phyloP scores from a whole-genome alignment of 768 basidiomycete species.

The Guyanaporus albipodus region DNA sequence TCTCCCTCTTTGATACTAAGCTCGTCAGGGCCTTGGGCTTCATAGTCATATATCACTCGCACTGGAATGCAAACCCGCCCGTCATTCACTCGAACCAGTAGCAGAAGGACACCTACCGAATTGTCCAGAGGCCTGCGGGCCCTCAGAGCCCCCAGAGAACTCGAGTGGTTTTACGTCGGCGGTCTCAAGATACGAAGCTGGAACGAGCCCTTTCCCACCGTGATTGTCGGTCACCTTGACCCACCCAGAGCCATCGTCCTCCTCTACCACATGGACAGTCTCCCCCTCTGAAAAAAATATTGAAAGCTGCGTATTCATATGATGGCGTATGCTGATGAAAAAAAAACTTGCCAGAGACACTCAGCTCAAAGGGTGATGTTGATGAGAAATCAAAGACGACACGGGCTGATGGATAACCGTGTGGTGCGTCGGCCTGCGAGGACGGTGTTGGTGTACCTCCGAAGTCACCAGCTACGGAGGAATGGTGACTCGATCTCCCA shows the following conservation, averaged over 20 bases:
- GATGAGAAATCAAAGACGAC: constrained; percentile 74
- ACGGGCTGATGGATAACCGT: constrained; percentile 46
- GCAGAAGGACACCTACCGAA: constrained; percentile 42
- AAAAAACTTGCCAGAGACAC: constrained; percentile 49
- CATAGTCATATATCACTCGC: constrained; percentile 77
- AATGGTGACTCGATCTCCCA: constrained; percentile 4
- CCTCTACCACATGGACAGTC: constrained; percentile 63
- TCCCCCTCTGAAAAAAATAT: constrained; percentile 49
- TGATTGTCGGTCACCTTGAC: constrained; percentile 61
- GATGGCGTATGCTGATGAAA: constrained; percentile 2
- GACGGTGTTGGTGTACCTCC: constrained; percentile 46
- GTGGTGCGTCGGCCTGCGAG: constrained; percentile 40
- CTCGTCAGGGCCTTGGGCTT: constrained; percentile 70
- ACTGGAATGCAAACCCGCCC: constrained; percentile 41
- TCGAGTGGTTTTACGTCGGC: constrained; percentile 26
- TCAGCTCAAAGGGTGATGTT: constrained; percentile 74
- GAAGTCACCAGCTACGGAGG: constrained; percentile 4
- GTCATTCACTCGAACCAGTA: constrained; percentile 3
- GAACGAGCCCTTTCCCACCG: constrained; percentile 70
- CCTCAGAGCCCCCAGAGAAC: constrained; percentile 11
- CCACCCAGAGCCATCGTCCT: constrained; percentile 87
- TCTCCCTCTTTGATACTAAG: constrained; percentile 59
- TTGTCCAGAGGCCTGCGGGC: constrained; percentile 38
- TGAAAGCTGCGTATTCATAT: constrained; percentile 11
- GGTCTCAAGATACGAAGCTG: constrained; percentile 72